Percentiles rank a stretch among this genome's conserved stretches.
phyloP scores from a whole-genome alignment of 139 green algal genomes.

The Limnomonas spitsbergensis region DNA sequence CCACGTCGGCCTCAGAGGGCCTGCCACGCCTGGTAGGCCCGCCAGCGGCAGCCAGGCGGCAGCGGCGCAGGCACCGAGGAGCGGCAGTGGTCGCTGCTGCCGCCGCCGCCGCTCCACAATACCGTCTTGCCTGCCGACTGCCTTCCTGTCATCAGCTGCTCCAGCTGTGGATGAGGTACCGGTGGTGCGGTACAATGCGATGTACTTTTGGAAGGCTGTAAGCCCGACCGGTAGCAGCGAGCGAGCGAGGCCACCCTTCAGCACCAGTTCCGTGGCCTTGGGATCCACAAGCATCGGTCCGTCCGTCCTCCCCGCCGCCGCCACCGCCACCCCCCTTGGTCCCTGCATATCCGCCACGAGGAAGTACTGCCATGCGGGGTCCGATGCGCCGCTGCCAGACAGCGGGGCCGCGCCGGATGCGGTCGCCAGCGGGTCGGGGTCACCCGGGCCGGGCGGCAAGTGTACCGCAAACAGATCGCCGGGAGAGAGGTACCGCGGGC shows the following conservation, averaged over 20 bases:
- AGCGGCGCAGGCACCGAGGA: neutral
- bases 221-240: neutral
- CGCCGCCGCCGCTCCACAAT: too few species aligned
- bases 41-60: neutral
- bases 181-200: neutral
- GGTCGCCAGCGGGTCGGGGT: too few species aligned
- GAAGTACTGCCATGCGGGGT: neutral
- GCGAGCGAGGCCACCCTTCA: neutral
- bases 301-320: too few species aligned
- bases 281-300: neutral
- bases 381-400: neutral
- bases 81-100: neutral
- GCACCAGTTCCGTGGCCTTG: neutral
- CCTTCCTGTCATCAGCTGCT: too few species aligned
- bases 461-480: slow-evolving; percentile 7
- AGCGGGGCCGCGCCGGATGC: neutral
- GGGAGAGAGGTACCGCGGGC: neutral
- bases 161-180: neutral
- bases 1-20: neutral
- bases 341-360: neutral
- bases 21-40: slow-evolving; percentile 1
- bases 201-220: neutral
- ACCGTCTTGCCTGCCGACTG: too few species aligned
- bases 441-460: neutral
- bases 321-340: neutral